These are phyloP conservation scores for Rhizopus arrhizus DNA, from an alignment of 371 early-diverging fungal species.

Conservation along the genomic window DNA sequence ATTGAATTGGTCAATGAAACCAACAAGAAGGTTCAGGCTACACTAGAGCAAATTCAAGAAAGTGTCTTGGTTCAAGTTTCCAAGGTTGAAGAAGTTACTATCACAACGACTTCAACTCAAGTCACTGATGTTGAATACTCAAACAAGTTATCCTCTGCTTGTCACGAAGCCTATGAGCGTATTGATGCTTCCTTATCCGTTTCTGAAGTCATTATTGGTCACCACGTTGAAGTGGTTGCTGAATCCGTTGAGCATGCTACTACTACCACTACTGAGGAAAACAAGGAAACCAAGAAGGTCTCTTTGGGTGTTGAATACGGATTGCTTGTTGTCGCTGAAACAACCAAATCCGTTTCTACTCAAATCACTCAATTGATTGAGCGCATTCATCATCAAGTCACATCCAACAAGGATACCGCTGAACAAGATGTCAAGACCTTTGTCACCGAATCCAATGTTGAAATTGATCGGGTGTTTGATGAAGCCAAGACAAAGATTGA, in stretches of 20 bases:
- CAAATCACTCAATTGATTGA: conserved; percentile 25
- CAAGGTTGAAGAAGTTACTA: conserved; percentile 26
- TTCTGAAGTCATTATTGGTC: conserved; percentile 29
- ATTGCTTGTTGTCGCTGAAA: conserved; percentile 23
- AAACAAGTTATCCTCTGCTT: conserved; percentile 18
- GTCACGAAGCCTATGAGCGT: conserved; percentile 20
- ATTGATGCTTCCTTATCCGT: conserved; percentile 23
- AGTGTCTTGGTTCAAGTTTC: conserved; percentile 26
- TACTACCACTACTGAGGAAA: conserved; percentile 2
- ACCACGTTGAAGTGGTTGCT: conserved; percentile 30
- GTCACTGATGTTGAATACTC: conserved; percentile 17
- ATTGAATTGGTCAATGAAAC: conserved; percentile 23
- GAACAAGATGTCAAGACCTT: conserved; percentile 20
- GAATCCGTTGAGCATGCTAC: conserved; percentile 16
- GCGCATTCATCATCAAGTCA: conserved; percentile 19
- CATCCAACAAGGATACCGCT: conserved; percentile 8
- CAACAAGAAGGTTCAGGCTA: conserved; percentile 28
- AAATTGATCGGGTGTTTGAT: conserved; percentile 25
- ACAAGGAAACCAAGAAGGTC: conserved; percentile 1
- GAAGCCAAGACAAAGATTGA: conserved; percentile 31
- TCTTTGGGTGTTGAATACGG: conserved; percentile 30
- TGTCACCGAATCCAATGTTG: conserved; percentile 12
- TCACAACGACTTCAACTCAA: conserved; percentile 7
- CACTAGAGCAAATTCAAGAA: conserved; percentile 26
- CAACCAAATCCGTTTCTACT: conserved; percentile 23